A percentile compares a stretch with the other conserved stretches of the same genome.
Conservation (phyloP, 306 rosid species). For the Prosopis cineraria region DNA sequence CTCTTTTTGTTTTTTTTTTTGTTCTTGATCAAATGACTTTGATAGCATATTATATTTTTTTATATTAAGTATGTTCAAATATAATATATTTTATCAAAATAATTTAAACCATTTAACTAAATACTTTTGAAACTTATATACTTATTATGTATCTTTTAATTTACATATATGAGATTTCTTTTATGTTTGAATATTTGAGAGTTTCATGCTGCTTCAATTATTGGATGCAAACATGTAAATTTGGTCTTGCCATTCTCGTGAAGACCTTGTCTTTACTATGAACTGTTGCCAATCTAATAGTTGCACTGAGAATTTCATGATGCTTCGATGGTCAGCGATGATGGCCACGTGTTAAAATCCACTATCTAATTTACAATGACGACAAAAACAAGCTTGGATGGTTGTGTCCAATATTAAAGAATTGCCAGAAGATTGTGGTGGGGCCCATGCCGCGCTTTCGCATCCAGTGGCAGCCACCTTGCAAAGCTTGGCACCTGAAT, state of each 20-base stretch:
- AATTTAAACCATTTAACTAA: no score
- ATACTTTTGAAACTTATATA: no score
- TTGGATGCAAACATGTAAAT: background rate
- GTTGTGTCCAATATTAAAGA: conserved; percentile 71
- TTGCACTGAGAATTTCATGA: conserved; percentile 7
- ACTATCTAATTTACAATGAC: conserved; percentile 73
- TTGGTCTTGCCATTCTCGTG: background rate
- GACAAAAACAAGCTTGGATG: conserved; percentile 77
- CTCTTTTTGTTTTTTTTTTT: no score
- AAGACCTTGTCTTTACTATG: background rate
- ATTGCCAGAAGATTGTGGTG: conserved; percentile 69
- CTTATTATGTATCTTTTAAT: no score
- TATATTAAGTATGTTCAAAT: no score
- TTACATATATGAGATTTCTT: no score
- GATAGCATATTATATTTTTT: no score
- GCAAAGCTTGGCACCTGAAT: conserved; percentile 59
- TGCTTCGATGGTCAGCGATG: conserved; percentile 50
- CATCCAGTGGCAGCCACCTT: conserved; percentile 79
- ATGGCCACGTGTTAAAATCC: conserved; percentile 81
- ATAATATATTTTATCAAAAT: no score
- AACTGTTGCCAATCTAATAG: conserved; percentile 12
- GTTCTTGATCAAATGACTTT: no score
- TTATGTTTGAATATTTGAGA: no score
- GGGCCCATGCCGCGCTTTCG: conserved; percentile 77
- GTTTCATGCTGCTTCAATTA: conserved; percentile 18